Percentiles rank a stretch among this genome's conserved stretches.
Conservation (phyloP, 2,329 filamentous ascomycete genomes). For the Drechslera avenae region DNA sequence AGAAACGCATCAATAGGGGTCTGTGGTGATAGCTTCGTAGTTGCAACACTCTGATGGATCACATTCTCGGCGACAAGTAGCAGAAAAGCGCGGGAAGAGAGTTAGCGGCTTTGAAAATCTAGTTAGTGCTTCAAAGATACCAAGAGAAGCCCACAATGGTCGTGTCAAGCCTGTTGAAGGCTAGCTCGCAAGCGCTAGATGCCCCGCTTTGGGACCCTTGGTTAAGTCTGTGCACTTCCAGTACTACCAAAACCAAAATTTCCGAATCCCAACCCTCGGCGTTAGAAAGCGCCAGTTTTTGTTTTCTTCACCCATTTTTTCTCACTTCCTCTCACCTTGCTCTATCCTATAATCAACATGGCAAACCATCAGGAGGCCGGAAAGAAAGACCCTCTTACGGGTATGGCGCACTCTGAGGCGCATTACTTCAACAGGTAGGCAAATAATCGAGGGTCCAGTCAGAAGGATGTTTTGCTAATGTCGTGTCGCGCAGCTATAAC, state of each 20-base stretch:
- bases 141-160: background rate
- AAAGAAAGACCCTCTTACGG: constrained; percentile 57
- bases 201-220: constrained; percentile 16
- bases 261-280: constrained; percentile 27
- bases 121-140: too few relatives aligned
- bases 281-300: constrained; percentile 18
- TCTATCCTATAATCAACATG: constrained; percentile 23
- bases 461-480: constrained; percentile 45
- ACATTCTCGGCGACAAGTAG: too few relatives aligned
- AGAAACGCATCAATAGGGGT: too few relatives aligned
- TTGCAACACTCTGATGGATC: too few relatives aligned
- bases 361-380: constrained; percentile 30
- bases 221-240: constrained; percentile 22
- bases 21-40: too few relatives aligned
- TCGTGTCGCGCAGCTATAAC: constrained; percentile 73
- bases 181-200: constrained; percentile 10
- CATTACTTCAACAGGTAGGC: constrained; percentile 97
- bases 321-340: constrained; percentile 6
- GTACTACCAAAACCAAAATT: constrained; percentile 36
- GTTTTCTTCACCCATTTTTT: constrained; percentile 11
- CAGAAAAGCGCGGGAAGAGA: too few relatives aligned
- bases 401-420: constrained; percentile 91
- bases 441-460: constrained; percentile 25
- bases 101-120: too few relatives aligned
- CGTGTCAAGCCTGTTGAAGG: constrained; percentile 9